Conservation (phyloP, 2,329 filamentous ascomycete species). For the Aspergillaceae sp. region DNA sequence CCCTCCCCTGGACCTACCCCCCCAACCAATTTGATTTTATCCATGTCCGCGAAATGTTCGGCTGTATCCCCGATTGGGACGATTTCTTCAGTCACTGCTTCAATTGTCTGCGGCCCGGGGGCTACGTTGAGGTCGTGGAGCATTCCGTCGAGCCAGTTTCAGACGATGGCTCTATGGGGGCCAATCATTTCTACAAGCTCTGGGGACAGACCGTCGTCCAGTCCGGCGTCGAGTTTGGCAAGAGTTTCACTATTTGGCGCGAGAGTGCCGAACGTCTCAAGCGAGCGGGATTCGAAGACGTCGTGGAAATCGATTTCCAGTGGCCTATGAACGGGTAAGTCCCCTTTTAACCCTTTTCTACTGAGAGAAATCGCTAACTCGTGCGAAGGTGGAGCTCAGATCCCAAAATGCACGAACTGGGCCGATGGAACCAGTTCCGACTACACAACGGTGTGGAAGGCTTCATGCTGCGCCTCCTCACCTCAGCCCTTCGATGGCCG, state of each 20-base stretch:
- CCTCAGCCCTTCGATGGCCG: constrained; percentile 14
- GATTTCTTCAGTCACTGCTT: constrained; percentile 26
- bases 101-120: constrained; percentile 20
- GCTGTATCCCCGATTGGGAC: constrained; percentile 40
- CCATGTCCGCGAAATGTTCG: constrained; percentile 39
- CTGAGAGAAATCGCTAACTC: too few species aligned
- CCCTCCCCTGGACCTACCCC: constrained; percentile 33
- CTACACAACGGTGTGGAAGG: constrained; percentile 13
- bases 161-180: constrained; percentile 11
- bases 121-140: constrained; percentile 35
- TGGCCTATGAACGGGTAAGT: constrained; percentile 15
- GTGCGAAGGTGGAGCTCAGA: constrained; percentile 12
- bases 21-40: constrained; percentile 36
- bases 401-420: constrained; percentile 15
- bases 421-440: constrained; percentile 15
- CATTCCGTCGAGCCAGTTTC: constrained; percentile 20
- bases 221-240: constrained; percentile 13
- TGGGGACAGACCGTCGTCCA: constrained; percentile 13
- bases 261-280: constrained; percentile 12
- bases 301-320: constrained; percentile 15
- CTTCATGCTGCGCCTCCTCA: constrained; percentile 17
- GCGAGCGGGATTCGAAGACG: constrained; percentile 19
- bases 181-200: constrained; percentile 10
- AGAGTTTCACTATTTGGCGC: constrained; percentile 25
- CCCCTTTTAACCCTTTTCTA: neutral